phyloP scores from a whole-genome alignment of 192 early-diverging fungal genomes.

The Entomortierella chlamydospora region DNA sequence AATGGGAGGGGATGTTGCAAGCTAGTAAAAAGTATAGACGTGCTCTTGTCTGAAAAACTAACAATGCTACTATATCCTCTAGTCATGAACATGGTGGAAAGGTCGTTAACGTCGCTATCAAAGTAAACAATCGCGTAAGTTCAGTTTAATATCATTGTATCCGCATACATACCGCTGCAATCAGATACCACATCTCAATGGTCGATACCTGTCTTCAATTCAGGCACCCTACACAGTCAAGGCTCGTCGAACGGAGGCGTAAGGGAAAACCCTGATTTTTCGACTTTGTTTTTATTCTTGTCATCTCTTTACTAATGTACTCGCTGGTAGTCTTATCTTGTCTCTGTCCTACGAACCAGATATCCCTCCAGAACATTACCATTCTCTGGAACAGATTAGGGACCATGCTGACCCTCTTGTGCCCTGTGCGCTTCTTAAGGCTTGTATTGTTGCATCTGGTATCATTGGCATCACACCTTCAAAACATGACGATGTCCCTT shows the following conservation, averaged over 20 bases:
- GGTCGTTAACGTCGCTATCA: conserved; percentile 51
- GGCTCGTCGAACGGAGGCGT: conserved; percentile 39
- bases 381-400: conserved; percentile 34
- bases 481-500: conserved; percentile 21
- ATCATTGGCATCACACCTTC: conserved; percentile 29
- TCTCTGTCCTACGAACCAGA: conserved; percentile 28
- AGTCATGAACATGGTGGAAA: conserved; percentile 53
- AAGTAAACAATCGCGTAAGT: conserved; percentile 29
- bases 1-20: background rate
- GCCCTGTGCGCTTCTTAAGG: conserved; percentile 46
- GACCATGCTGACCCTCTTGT: conserved; percentile 43
- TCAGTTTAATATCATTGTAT: background rate
- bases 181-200: background rate
- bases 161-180: background rate
- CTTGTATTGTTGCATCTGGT: conserved; percentile 43
- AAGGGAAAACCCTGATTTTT: background rate
- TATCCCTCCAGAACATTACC: conserved; percentile 20
- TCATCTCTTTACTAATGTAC: no score
- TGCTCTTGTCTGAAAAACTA: background rate
- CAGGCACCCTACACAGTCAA: conserved; percentile 12
- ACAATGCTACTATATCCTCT: background rate
- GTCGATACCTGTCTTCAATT: background rate
- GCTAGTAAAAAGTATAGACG: background rate
- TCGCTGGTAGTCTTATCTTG: conserved; percentile 8
- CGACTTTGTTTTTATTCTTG: no score